Base-by-base conservation (phyloP, 352 stramenopile species). In the Pythium brachiatum region DNA sequence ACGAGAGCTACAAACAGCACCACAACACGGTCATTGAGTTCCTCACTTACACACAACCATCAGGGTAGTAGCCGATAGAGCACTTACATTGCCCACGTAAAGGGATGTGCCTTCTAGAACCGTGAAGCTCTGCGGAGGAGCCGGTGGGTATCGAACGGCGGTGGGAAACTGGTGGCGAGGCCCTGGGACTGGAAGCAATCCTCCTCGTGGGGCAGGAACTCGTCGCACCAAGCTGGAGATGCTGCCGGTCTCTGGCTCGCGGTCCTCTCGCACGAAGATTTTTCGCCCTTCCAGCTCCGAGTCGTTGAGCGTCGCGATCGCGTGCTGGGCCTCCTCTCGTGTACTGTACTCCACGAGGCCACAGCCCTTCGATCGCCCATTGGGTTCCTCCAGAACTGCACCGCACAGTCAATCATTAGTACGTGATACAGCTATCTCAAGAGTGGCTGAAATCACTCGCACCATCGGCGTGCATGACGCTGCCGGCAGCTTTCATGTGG, bases 261-360 rank as follows among this genome's bases (percentile, higher is more conserved):
- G 81, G 60, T 94, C 90, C 69, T 97, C 88, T 3, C 87, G 88
- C 20, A 97, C 88, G 44, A 94, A 92, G 44, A 97, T 91, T 51
- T 78, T 69, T 39, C 97, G 88, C 6, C 95, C 95, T 57, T 94
- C 92, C 3, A 99, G 74, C 56, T 98, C 88, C 0, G 91, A 92
- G 75, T 98, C 91, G 55, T 92, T 97, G 6, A 99, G 77, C 58
- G 79, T 88, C 7, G 72, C 65, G 65, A 99, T 98, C 6, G 95
- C 94, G 32, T 74, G 68, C 4, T 81, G 66, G 7, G 96, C 96
- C 32, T 94, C 91, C 23, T 97, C 74, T 15, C 68, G 60, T 0
- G 77, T 77, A 16, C 62, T 61, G 50, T 81, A 94, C 57, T 94
- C 82, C 29, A 94, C 86, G 12, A 94, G 70, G 5, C 86, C 87